Evolutionary conservation across 805 yeast genomes (phyloP).

Genomic region (Cyberlindnera saturnus): DNA sequence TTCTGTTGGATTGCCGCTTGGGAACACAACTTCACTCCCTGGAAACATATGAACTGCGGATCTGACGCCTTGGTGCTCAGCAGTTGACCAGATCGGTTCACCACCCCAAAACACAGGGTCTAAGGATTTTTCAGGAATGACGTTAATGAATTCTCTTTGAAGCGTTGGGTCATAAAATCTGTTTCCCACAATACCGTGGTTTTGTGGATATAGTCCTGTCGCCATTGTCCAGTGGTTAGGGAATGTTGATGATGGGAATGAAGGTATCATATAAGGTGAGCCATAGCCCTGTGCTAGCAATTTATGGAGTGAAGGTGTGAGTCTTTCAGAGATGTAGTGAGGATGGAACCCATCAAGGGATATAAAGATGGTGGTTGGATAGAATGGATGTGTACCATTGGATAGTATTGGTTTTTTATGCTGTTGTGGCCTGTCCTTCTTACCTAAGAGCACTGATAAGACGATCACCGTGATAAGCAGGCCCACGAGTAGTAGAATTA

Average conservation of each 20-base stretch:
- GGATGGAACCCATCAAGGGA: conserved; percentile 93
- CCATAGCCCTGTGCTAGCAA: conserved; percentile 48
- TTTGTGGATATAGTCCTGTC: conserved; percentile 78
- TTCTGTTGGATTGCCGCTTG: conserved; percentile 41
- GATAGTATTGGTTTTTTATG: conserved; percentile 1
- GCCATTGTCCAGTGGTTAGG: conserved; percentile 91
- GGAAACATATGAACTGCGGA: conserved; percentile 97
- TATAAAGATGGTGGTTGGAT: conserved; percentile 75
- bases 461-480: conserved; percentile 14
- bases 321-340: conserved; percentile 57
- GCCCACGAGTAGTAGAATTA: conserved; percentile 4
- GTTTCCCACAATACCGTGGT: conserved; percentile 86
- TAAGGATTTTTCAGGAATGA: conserved; percentile 45
- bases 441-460: conserved; percentile 15
- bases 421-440: background rate
- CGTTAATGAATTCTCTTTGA: conserved; percentile 55
- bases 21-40: conserved; percentile 71
- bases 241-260: conserved; percentile 84
- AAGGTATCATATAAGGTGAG: conserved; percentile 80
- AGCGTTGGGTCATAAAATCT: conserved; percentile 61
- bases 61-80: conserved; percentile 50
- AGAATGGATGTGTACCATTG: conserved; percentile 22
- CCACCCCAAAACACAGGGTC: conserved; percentile 81
- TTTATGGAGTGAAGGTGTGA: conserved; percentile 68
- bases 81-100: conserved; percentile 84